Conservation (phyloP, 2,329 filamentous ascomycete genomes). For the Mycosphaerella arachidis region DNA sequence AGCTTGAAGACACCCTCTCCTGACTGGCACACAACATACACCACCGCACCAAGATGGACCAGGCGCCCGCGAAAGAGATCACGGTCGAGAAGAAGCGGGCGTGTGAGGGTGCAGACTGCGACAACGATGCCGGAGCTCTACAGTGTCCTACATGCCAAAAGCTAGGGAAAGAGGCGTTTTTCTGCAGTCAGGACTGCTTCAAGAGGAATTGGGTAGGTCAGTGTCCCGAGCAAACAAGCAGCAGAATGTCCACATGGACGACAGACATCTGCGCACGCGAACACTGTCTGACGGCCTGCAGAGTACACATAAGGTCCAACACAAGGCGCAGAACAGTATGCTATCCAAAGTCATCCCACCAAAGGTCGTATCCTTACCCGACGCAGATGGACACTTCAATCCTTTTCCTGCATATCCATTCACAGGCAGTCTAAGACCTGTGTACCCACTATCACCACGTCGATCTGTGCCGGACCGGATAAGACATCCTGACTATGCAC, state of each 20-base stretch:
- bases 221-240: slow-evolving; percentile 20
- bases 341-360: slow-evolving; percentile 69
- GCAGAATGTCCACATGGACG: background rate
- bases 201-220: slow-evolving; percentile 89
- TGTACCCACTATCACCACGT: slow-evolving; percentile 62
- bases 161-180: slow-evolving; percentile 83
- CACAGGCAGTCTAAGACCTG: slow-evolving; percentile 75
- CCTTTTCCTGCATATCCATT: slow-evolving; percentile 85
- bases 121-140: slow-evolving; percentile 76
- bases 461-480: slow-evolving; percentile 76
- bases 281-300: slow-evolving; percentile 38
- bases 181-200: slow-evolving; percentile 98
- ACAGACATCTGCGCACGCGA: background rate
- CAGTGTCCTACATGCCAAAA: slow-evolving; percentile 97
- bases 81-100: slow-evolving; percentile 53
- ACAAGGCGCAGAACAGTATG: slow-evolving; percentile 72
- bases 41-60: slow-evolving; percentile 21
- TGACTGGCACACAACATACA: background rate
- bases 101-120: slow-evolving; percentile 79
- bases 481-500: slow-evolving; percentile 79
- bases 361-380: slow-evolving; percentile 81
- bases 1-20: background rate
- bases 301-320: slow-evolving; percentile 75
- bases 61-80: slow-evolving; percentile 33
- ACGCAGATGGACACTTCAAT: slow-evolving; percentile 82